Percentiles rank a stretch among this genome's conserved stretches.
These are phyloP conservation scores for Globisporangium sylvaticum DNA, from an alignment of 352 stramenopile species.

Conservation along the genomic window DNA sequence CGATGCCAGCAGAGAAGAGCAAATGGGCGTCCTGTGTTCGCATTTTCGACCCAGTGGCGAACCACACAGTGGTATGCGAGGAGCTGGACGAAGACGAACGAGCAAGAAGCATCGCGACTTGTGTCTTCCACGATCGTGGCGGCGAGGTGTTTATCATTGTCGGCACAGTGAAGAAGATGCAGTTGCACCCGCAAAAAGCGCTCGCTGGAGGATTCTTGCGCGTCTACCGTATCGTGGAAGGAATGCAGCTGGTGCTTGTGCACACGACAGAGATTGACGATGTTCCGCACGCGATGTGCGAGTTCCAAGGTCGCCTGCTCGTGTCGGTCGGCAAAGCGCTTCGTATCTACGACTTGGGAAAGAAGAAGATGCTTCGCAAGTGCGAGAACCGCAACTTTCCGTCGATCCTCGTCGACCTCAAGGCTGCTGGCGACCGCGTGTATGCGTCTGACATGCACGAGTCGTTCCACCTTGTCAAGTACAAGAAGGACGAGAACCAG, in stretches of 20 bases:
- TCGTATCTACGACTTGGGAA: conserved; percentile 98
- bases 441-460: conserved; percentile 96
- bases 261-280: conserved; percentile 97
- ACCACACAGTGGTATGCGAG: conserved; percentile 83
- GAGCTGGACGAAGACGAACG: conserved; percentile 94
- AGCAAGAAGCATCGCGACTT: conserved; percentile 90
- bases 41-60: conserved; percentile 94
- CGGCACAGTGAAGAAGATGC: conserved; percentile 94
- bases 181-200: conserved; percentile 86
- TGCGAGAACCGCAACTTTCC: conserved; percentile 95
- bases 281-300: conserved; percentile 94
- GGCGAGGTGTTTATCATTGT: conserved; percentile 97
- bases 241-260: conserved; percentile 92
- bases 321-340: conserved; percentile 95
- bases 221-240: conserved; percentile 94
- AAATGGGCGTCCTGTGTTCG: conserved; percentile 97
- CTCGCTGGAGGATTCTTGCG: conserved; percentile 73
- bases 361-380: conserved; percentile 99
- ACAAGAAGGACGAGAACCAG: conserved; percentile 95
- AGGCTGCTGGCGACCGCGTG: conserved; percentile 92
- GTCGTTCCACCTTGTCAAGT: conserved; percentile 97
- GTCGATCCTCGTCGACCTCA: conserved; percentile 92
- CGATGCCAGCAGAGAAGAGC: conserved; percentile 50
- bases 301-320: conserved; percentile 97
- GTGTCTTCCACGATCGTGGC: conserved; percentile 94